Base-by-base conservation (phyloP, 176 grass and related monocot species). In the Carex parvula region DNA sequence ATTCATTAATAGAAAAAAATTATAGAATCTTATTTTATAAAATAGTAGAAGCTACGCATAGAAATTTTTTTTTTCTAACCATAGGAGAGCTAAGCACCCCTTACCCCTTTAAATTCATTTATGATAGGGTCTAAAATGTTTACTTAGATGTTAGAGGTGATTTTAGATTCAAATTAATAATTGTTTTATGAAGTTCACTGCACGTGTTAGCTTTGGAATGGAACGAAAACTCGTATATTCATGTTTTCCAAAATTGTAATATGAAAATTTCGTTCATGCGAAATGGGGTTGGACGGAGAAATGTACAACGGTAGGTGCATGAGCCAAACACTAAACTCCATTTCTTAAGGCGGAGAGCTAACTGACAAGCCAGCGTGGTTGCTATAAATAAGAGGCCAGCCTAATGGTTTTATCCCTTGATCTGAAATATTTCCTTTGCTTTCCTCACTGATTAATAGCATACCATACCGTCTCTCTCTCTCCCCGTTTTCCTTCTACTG, bases 311-410 rank as follows among this genome's bases (percentile, higher is more conserved):
- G 5, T 17, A 57, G 73, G 14, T 56, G 50, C 6, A 78, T 29
- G 26, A 26, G 8, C 0, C 3, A 74, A 24, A 74, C 50, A 56
- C 2, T 29, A 29, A 77, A 8, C 20, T 29, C 12, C 72, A 76
- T 55, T 16, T 15, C 72, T 4, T 0, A 30, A 76, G 0, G 5
- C n/a, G 22, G 50, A 77, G 73, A 50, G 73, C 22, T 32, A 73
- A 73, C 42, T 50, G 41, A 73, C 70, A 73, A 77, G 52, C 52
- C 73, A 78, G 73, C 73, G 73, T 32, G 73, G 73, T 78, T 55
- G 48, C 73, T 78, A 78, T 78, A 78, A 78, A 78, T 78, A 78
- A 78, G 73, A 30, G 22, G 24, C 6, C 50, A 32, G 52, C 14
- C 50, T 30, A 56, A 10, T 55, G 22, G 24, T 10, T 77, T 77